Evolutionary conservation across 2,329 filamentous ascomycete species (phyloP), one percentile per base, ranked within the genome.

Genomic region (Fusarium sterilihyphosum): DNA sequence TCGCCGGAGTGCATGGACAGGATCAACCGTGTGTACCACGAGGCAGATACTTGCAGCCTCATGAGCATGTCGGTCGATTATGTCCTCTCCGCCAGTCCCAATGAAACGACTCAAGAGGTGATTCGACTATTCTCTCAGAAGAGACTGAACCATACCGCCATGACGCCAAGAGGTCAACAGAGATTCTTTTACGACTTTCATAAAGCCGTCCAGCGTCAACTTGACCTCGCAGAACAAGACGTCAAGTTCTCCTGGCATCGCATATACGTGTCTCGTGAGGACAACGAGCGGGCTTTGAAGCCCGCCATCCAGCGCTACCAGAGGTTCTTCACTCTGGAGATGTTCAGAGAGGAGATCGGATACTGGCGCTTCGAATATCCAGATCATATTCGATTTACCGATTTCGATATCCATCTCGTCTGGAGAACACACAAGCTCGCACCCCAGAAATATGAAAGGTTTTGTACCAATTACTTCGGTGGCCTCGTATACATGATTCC

Each of bases 371-470:
- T 65, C 35, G 26, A 38, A 22, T 29, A 18, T 24, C 41, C 33
- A n/a, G 43, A 46, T 24, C n/a, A 33, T 26, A 47, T 50, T 8
- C 17, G 6, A 8, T 56, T 68, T 8, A 38, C 68, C 5, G 69
- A 75, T 50, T 41, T 78, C 22, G 73, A 73, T 53, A 67, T 77
- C 20, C 67, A 78, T 18, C 61, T 77, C 24, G 69, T 71, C 20
- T 76, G 61, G 66, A 74, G 69, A 60, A 77, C 73, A 16, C 75
- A 78, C 31, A 66, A 68, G 58, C 70, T 77, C n/a, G 54, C 37
- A 3, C 70, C 66, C 8, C 29, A 26, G n/a, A 65, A 68, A 33
- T 70, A 69, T 38, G 62, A 31, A 8, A 22, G 29, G 35, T 74
- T 75, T 54, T 75, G 61, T 12, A 37, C 33, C n/a, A 17, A 38